phyloP scores from a whole-genome alignment of 2,329 filamentous ascomycete species.

The Drechslerella dactyloides region DNA sequence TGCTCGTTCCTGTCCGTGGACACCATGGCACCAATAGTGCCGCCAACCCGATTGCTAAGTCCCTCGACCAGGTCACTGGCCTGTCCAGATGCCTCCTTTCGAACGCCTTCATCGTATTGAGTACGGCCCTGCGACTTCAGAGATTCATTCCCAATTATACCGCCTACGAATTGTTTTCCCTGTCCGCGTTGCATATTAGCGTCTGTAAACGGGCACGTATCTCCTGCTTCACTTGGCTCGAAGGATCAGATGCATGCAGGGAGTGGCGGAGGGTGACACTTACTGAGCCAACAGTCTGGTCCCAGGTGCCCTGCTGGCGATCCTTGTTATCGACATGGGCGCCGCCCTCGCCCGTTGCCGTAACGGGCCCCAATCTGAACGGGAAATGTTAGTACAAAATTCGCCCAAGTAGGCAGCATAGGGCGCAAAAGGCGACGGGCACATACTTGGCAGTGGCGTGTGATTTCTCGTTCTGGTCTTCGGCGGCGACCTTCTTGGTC shows the following conservation, averaged over 20 bases:
- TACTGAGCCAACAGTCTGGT: conserved; percentile 80
- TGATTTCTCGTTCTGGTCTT: conserved; percentile 73
- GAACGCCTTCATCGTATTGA: conserved; percentile 81
- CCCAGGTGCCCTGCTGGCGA: conserved; percentile 75
- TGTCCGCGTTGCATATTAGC: conserved; percentile 2
- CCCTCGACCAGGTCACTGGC: conserved; percentile 75
- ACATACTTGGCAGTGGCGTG: conserved; percentile 70
- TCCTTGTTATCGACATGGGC: conserved; percentile 74
- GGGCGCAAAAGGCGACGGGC: neutral
- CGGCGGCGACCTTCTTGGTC: conserved; percentile 58
- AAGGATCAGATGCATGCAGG: neutral
- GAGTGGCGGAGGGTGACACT: neutral
- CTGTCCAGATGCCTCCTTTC: conserved; percentile 82
- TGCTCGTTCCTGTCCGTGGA: conserved; percentile 22
- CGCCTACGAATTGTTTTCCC: conserved; percentile 81
- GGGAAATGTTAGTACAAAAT: neutral
- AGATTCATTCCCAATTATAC: conserved; percentile 74
- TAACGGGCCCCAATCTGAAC: conserved; percentile 68
- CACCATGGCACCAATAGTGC: conserved; percentile 21
- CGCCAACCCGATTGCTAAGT: conserved; percentile 57
- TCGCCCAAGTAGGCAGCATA: neutral
- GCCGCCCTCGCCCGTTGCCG: conserved; percentile 72
- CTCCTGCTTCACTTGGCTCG: neutral
- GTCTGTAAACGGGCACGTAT: neutral
- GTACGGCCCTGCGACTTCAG: conserved; percentile 75